A percentile compares a stretch with the other conserved stretches of the same genome.
Conservation (phyloP, 1,284 basidiomycete genomes). For the Serendipita sp. region DNA sequence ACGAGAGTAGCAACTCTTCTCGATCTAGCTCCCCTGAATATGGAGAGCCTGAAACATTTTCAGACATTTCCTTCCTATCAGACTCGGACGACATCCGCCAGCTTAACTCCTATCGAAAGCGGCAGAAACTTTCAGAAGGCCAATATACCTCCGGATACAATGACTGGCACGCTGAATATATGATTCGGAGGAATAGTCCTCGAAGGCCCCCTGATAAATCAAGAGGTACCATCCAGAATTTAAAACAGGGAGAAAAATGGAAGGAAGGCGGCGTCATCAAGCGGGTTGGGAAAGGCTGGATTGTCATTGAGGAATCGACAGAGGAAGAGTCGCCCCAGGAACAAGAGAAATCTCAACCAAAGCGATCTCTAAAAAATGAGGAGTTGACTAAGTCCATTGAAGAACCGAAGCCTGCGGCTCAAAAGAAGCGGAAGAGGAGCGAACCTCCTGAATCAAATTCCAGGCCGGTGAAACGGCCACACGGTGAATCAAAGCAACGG, state of each 20-base stretch:
- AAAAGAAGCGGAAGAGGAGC: background rate
- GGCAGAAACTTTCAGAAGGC: background rate
- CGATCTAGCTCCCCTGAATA: background rate
- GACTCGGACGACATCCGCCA: background rate
- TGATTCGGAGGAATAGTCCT: background rate
- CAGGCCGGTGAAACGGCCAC: background rate
- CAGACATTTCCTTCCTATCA: background rate
- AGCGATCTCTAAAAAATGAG: background rate
- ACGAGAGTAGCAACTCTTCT: background rate
- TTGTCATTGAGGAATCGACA: background rate
- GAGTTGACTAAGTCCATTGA: background rate
- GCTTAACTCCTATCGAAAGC: background rate
- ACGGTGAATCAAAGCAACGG: background rate
- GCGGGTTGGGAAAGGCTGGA: slow-evolving; percentile 1
- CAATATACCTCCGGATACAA: background rate
- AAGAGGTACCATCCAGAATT: too few relatives aligned
- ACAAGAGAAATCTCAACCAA: background rate
- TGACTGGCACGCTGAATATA: background rate
- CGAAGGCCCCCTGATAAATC: background rate
- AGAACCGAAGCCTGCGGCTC: background rate
- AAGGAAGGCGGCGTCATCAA: slow-evolving; percentile 1
- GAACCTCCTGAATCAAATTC: slow-evolving; percentile 4
- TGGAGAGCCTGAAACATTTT: background rate
- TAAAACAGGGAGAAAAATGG: slow-evolving; percentile 3
- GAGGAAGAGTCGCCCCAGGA: background rate